Evolutionary conservation across 108 stramenopile genomes (phyloP).

Genomic region (Cyclotella choctawhatcheeana): DNA sequence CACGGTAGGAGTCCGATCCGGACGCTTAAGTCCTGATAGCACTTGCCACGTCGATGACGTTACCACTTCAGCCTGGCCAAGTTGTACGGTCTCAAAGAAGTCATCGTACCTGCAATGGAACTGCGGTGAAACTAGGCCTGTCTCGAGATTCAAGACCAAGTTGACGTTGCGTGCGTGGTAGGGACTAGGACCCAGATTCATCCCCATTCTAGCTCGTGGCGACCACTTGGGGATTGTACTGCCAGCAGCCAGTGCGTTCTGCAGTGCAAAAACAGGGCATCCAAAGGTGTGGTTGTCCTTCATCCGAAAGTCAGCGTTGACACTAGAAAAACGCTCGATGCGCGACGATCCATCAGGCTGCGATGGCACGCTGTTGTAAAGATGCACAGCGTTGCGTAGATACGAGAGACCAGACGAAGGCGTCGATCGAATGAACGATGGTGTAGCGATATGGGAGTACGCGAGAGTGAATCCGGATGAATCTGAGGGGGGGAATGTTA

Average conservation of each 20-base stretch:
- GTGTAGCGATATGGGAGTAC: no score
- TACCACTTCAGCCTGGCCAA: not conserved
- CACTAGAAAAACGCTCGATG: not conserved
- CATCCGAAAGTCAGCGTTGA: not conserved
- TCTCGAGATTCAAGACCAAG: not conserved
- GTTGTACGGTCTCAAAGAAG: not conserved
- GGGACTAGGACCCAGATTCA: slow-evolving; percentile 1
- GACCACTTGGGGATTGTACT: slow-evolving; percentile 7
- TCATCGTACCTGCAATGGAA: slow-evolving; percentile 5
- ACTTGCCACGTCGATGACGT: not conserved
- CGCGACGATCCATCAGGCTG: not conserved
- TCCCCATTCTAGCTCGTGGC: not conserved
- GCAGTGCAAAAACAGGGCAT: not conserved
- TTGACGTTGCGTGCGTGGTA: not conserved
- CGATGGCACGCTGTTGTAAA: not conserved
- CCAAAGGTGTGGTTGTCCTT: slow-evolving; percentile 10
- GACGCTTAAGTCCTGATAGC: not conserved
- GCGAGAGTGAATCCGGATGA: no score
- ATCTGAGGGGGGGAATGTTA: no score
- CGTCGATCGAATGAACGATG: no score
- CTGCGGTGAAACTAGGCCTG: not conserved
- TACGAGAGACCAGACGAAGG: no score
- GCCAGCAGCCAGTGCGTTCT: slow-evolving; percentile 2
- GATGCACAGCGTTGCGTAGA: not conserved
- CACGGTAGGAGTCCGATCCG: not conserved